A percentile compares a stretch with the other conserved stretches of the same genome.
phyloP scores from a whole-genome alignment of 2,329 filamentous ascomycete genomes.

The Kalmusia sp. region DNA sequence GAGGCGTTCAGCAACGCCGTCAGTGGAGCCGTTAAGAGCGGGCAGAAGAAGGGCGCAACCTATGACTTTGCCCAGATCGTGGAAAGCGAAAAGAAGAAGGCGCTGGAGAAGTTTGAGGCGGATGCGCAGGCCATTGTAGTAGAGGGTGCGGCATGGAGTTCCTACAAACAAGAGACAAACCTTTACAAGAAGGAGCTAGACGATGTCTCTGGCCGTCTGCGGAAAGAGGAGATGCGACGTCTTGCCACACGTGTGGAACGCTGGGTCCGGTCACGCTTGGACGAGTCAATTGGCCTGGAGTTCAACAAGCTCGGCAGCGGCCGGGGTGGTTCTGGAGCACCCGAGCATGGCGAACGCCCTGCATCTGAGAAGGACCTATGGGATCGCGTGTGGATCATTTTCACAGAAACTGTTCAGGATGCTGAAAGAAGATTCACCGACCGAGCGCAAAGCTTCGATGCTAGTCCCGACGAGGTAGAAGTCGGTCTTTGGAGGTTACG shows the following conservation, averaged over 20 bases:
- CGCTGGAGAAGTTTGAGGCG: constrained; percentile 75
- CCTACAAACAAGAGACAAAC: constrained; percentile 79
- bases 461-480: constrained; percentile 87
- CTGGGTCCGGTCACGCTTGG: constrained; percentile 88
- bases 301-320: constrained; percentile 96
- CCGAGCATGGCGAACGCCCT: constrained; percentile 76
- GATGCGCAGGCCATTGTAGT: constrained; percentile 79
- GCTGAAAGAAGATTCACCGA: constrained; percentile 87
- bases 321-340: constrained; percentile 79
- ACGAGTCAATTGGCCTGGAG: constrained; percentile 87
- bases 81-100: constrained; percentile 77
- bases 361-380: constrained; percentile 83
- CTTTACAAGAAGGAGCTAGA: constrained; percentile 91
- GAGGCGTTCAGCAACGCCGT: constrained; percentile 86
- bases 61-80: constrained; percentile 99
- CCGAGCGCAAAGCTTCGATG: constrained; percentile 91
- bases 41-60: constrained; percentile 86
- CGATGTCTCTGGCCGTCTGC: constrained; percentile 81
- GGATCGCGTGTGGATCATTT: constrained; percentile 93
- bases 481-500: constrained; percentile 91
- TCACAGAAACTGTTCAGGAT: constrained; percentile 81
- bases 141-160: constrained; percentile 83
- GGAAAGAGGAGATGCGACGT: constrained; percentile 95
- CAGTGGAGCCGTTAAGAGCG: constrained; percentile 82
- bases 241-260: constrained; percentile 89